phyloP scores from a whole-genome alignment of 164 flowering plant genomes.

The Hamamelis virginiana region DNA sequence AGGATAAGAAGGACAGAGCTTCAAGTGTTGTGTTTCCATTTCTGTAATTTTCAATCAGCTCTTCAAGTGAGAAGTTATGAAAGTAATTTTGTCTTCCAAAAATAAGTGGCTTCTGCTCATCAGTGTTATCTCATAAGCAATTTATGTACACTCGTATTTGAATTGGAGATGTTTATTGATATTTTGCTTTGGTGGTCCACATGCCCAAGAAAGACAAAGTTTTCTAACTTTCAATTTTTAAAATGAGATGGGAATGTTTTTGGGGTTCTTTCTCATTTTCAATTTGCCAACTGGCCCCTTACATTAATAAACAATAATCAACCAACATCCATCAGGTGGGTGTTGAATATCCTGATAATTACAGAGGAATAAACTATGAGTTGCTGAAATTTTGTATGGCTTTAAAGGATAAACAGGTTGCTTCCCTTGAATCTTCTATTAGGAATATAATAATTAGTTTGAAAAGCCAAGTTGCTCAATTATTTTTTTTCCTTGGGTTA shows the following conservation, averaged over 20 bases:
- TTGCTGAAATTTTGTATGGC: too few species aligned
- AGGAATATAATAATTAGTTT: too few species aligned
- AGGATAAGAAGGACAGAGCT: background rate
- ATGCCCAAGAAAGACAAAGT: background rate
- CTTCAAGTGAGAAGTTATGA: background rate
- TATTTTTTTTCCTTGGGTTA: too few species aligned
- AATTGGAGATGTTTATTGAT: background rate
- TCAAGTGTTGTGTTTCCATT: background rate
- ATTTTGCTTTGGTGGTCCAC: background rate
- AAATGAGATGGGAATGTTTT: slow-evolving; percentile 6
- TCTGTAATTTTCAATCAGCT: slow-evolving; percentile 2
- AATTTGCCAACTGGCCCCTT: background rate
- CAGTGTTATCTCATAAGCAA: background rate
- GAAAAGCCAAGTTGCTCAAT: too few species aligned
- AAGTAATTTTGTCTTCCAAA: background rate
- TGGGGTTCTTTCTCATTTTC: background rate
- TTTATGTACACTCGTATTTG: slow-evolving; percentile 2
- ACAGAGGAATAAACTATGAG: too few species aligned
- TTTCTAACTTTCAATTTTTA: background rate
- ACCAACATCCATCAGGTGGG: too few species aligned
- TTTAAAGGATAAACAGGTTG: too few species aligned
- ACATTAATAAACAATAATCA: too few species aligned
- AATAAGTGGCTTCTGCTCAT: slow-evolving; percentile 11
- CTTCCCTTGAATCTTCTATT: too few species aligned
- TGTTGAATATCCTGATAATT: too few species aligned